Conservation (phyloP, 768 basidiomycete genomes). For the Hypsizygus marmoreus region DNA sequence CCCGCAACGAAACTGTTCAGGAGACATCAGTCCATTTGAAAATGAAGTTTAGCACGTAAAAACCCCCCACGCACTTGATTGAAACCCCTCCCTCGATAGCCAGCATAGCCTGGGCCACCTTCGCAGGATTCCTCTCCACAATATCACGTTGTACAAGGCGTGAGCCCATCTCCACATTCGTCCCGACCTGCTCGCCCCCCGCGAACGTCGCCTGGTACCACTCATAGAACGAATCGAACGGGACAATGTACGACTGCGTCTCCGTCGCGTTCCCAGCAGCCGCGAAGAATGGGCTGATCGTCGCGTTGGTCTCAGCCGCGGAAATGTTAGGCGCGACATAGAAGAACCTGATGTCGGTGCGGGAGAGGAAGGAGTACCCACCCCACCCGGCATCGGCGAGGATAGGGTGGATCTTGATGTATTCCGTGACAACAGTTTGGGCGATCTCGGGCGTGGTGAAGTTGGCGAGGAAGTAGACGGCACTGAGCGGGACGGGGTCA, state of each 20-base stretch:
- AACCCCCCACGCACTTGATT: conserved; percentile 12
- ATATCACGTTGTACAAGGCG: conserved; percentile 4
- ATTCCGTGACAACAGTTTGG: conserved; percentile 32
- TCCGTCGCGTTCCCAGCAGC: conserved; percentile 25
- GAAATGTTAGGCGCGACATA: conserved; percentile 38
- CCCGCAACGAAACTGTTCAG: conserved; percentile 41
- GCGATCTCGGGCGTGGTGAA: conserved; percentile 30
- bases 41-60: not conserved
- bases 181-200: conserved; percentile 3
- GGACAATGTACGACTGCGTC: conserved; percentile 6
- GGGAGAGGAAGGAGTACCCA: conserved; percentile 31
- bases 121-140: not conserved
- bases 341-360: conserved; percentile 20
- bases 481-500: conserved; percentile 33
- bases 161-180: conserved; percentile 8
- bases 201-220: conserved; percentile 1
- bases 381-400: conserved; percentile 48
- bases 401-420: conserved; percentile 32
- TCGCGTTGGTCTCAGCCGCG: conserved; percentile 32
- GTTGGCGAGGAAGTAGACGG: conserved; percentile 28
- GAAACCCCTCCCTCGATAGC: conserved; percentile 6
- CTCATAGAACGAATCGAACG: conserved; percentile 25
- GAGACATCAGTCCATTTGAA: not conserved
- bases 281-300: conserved; percentile 34
- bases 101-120: conserved; percentile 16